Base-by-base conservation (phyloP, 2,329 filamentous ascomycete genomes). In the Nigrograna mackinnonii region DNA sequence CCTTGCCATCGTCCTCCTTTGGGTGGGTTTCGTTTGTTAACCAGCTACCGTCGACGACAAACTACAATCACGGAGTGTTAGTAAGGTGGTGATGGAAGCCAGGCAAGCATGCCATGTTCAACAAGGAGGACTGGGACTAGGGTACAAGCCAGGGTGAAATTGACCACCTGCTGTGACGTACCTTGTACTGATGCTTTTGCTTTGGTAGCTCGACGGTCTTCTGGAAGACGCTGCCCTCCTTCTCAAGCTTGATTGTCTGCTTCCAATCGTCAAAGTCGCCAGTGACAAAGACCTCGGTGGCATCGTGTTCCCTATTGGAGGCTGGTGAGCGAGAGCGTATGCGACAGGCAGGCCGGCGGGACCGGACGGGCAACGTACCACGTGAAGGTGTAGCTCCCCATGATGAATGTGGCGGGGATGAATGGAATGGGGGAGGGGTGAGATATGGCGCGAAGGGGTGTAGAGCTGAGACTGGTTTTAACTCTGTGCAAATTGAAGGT, bases 251-350 rank as follows among this genome's bases (percentile, higher is more conserved):
- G 68, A 92, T 82, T 43, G 84, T 90, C 78, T 94, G 92, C 55
- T 81, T 80, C 94, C 94, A 99, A 74, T 89, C 81, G 73, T 97
- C 92, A 67, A 97, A 97, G 50, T 89, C 92, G 67, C 94, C 94
- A 30, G 92, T 97, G 58, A 97, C 94, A 71, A 87, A 92, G 69
- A 97, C 92, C 67, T 95, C 87, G 56, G 85, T 80, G 66, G 88
- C 91, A 58, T 84, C 77, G 69, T 94, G 85, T 66, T 86, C 83
- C 92, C 92, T 96, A 49, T 35, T 41, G 19, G 16, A 18, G 20
- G 32, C 39, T 28, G 22, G 54, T 61, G 41, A 59, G 52, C 44
- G 44, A 45, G 43, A 43, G 39, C 44, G 43, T 41, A n/a, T n/a
- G n/a, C n/a, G n/a, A n/a, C n/a, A n/a, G 36, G 44, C 46, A 35